phyloP scores from a whole-genome alignment of 2,329 filamentous ascomycete species.

The Talaromyces amestolkiae region DNA sequence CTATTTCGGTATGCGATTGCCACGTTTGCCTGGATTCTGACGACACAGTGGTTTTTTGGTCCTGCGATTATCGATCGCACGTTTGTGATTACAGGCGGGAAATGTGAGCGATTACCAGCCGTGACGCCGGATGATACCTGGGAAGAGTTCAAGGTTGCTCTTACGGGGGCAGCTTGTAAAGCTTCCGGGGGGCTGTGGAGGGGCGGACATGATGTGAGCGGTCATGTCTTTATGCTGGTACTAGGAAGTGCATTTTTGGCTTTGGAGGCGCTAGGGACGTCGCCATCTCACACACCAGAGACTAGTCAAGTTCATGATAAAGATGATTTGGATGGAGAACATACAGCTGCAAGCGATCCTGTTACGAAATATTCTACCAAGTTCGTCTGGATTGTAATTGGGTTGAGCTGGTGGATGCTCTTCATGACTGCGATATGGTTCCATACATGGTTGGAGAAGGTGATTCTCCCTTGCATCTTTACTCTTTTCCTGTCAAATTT shows the following conservation, averaged over 20 bases:
- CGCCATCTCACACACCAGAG: conserved; percentile 43
- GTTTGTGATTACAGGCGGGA: conserved; percentile 84
- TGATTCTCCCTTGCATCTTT: conserved; percentile 33
- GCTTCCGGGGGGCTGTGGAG: conserved; percentile 77
- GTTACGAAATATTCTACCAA: conserved; percentile 56
- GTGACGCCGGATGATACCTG: conserved; percentile 22
- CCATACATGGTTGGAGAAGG: conserved; percentile 98
- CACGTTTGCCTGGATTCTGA: conserved; percentile 76
- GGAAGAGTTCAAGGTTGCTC: conserved; percentile 48
- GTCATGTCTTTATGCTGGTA: conserved; percentile 90
- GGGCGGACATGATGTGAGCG: conserved; percentile 94
- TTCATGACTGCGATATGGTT: conserved; percentile 99
- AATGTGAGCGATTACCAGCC: conserved; percentile 59
- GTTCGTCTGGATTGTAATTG: conserved; percentile 59
- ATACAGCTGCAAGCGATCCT: conserved; percentile 28
- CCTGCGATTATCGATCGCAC: conserved; percentile 84
- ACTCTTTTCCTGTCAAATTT: not conserved
- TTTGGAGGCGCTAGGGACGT: conserved; percentile 71
- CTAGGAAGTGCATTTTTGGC: conserved; percentile 77
- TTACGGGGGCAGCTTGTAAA: conserved; percentile 79
- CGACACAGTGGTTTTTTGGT: conserved; percentile 97
- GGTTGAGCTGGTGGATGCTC: conserved; percentile 87
- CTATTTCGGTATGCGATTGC: conserved; percentile 66
- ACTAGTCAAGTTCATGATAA: conserved; percentile 33
- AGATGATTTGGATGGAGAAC: conserved; percentile 31